Base-by-base conservation (phyloP, 257 asterid genomes). In the Penstemon barbatus region DNA sequence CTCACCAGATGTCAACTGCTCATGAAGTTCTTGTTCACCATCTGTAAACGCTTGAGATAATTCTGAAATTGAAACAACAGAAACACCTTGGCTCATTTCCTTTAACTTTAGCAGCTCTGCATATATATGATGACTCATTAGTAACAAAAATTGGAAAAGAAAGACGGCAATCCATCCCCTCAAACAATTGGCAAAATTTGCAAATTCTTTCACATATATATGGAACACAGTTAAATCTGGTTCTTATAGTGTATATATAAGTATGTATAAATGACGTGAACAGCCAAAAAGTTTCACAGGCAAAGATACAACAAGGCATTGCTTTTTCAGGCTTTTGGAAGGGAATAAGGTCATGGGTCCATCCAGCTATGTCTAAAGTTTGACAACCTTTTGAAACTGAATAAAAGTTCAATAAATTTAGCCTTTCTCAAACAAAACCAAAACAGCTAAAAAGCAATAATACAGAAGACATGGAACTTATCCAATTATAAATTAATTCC, bases 51-150 rank as follows among this genome's bases (percentile, higher is more conserved):
- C 74, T 43, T 68, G 63, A n/a, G 41, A 68, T 55, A 63, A 63
- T 51, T 71, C 81, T 5, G 45, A 68, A 71, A 60, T 54, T 54
- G 72, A 67, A 65, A 73, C 88, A 54, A 69, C 79, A 40, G 57
- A 49, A 71, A 60, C 65, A 41, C 57, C 82, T 68, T 74, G 78
- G 74, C 71, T 78, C 10, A 87, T 83, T 72, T 86, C 91, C 81
- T 75, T 80, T 8, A 86, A 75, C 77, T 79, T 84, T 66, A 82
- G 85, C 81, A 90, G 74, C 81, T 90, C 97, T 90, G 87, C 66
- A 64, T 11, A 68, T 46, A 39, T 58, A 75, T 55, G 57, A 65
- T 6, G 61, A 61, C 36, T 15, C 40, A 57, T 50, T 66, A 64
- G 55, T 57, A 61, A 64, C 45, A 25, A 75, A 37, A 15, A 44